Percentiles rank a stretch among this genome's conserved stretches.
Conservation (phyloP, 2,329 filamentous ascomycete species). For the Arthrobotrys iridis region DNA sequence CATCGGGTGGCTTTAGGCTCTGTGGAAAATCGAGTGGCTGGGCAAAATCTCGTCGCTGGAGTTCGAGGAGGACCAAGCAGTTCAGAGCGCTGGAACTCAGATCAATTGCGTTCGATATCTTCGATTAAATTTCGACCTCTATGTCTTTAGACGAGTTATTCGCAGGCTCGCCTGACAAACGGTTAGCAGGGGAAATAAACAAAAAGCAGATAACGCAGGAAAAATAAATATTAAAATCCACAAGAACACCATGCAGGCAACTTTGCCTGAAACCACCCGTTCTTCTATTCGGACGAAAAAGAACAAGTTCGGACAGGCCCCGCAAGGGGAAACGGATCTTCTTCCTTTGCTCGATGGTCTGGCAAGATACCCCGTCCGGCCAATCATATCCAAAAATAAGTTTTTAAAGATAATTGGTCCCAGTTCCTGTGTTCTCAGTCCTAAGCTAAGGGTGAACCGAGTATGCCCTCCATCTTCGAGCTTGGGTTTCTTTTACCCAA, state of each 20-base stretch:
- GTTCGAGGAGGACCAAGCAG: background rate
- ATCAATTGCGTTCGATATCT: background rate
- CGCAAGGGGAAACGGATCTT: conserved; percentile 42
- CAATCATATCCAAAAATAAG: conserved; percentile 35
- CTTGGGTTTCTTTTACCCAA: conserved; percentile 41
- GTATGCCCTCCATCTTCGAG: conserved; percentile 17
- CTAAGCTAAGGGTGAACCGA: conserved; percentile 16
- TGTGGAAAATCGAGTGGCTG: conserved; percentile 36
- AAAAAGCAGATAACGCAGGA: conserved; percentile 1
- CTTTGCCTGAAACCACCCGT: conserved; percentile 23
- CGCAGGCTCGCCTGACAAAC: background rate
- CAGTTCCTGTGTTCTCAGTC: conserved; percentile 42
- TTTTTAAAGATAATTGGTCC: conserved; percentile 40
- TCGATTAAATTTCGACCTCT: background rate
- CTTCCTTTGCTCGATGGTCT: conserved; percentile 48
- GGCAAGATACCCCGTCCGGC: conserved; percentile 46
- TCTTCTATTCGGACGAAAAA: conserved; percentile 1
- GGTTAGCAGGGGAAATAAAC: background rate
- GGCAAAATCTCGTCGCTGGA: conserved; percentile 11
- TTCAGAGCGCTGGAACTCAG: background rate
- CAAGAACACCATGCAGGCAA: conserved; percentile 9
- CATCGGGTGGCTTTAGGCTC: background rate
- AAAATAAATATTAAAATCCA: background rate
- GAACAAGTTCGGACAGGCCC: conserved; percentile 15
- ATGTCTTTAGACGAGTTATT: conserved; percentile 6